Percentiles rank a stretch among this genome's conserved stretches.
These are phyloP conservation scores for Wickerhamiella cacticola DNA, from an alignment of 805 yeast species.

Conservation along the genomic window DNA sequence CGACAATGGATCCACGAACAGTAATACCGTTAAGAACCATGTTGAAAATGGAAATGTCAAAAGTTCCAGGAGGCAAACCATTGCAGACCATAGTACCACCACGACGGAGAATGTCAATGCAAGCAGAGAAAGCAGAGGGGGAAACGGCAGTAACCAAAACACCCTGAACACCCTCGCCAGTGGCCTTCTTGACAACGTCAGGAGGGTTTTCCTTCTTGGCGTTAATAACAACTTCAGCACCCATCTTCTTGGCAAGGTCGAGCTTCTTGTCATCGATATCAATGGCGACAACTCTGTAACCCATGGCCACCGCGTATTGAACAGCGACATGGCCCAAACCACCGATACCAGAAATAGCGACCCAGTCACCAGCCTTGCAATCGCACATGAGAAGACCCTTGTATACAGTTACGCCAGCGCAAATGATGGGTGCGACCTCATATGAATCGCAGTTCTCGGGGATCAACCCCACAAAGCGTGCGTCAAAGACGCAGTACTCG, in stretches of 20 bases:
- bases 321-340: constrained; percentile 65
- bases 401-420: constrained; percentile 89
- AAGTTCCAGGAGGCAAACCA: constrained; percentile 73
- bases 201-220: constrained; percentile 46
- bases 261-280: constrained; percentile 60
- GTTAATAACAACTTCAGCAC: constrained; percentile 52
- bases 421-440: constrained; percentile 64
- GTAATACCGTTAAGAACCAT: constrained; percentile 61
- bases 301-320: constrained; percentile 71
- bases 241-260: constrained; percentile 42
- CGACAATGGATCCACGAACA: constrained; percentile 76
- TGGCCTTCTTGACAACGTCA: constrained; percentile 40
- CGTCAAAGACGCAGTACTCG: constrained; percentile 81
- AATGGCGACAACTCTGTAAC: constrained; percentile 56
- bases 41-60: constrained; percentile 55
- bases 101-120: constrained; percentile 48
- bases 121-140: constrained; percentile 51
- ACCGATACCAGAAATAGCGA: constrained; percentile 66
- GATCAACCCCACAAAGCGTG: constrained; percentile 71
- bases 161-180: constrained; percentile 68
- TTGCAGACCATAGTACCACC: constrained; percentile 61
- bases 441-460: constrained; percentile 68
- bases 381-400: constrained; percentile 77
- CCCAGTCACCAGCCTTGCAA: constrained; percentile 59
- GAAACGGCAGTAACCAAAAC: constrained; percentile 67